Base-by-base conservation (phyloP, 805 yeast species). In the Candida boleticola region DNA sequence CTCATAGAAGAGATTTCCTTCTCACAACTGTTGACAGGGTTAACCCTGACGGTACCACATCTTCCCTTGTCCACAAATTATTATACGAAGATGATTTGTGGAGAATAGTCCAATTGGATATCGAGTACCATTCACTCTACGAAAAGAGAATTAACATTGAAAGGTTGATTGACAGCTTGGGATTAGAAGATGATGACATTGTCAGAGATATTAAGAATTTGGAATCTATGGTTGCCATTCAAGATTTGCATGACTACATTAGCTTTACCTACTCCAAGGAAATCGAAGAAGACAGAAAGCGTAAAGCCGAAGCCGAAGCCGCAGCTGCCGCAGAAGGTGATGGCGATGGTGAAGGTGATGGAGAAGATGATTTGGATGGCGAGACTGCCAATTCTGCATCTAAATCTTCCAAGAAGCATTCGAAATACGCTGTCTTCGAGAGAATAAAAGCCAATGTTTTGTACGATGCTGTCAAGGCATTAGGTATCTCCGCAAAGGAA, bases 1-100 rank as follows among this genome's bases (percentile, higher is more conserved):
- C 89, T 20, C 96, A 89, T 58, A 85, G 98, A 61, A 86, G 95
- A 64, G 98, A 93, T 63, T 89, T 86, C 58, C 71, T 89, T 16
- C 67, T 86, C 45, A 72, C 72, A 52, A 76, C 87, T 7, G 60
- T 60, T 13, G 52, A 58, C 22, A 61, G 61, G 29, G 68, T 62
- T 13, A 74, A 71, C 30, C 27, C 36, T 7, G 39, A 36, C 14
- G 72, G 78, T 4, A 40, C 50, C 4, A 40, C 50, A 14, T 48
- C 51, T n/a, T 63, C 55, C 25, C 57, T 57, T 18, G 79, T 77
- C 10, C 77, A 71, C 48, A 77, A 76, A 48, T 61, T 82, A 37
- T 66, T 86, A 42, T 77, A 72, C 41, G 95, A 85, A 64, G 90
- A 88, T 63, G 97, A 90, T 59, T 69, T 93, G 46, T 93, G 99